A percentile compares a stretch with the other conserved stretches of the same genome.
Conservation (phyloP, 345 rosid species). For the Abelmoschus esculentus region DNA sequence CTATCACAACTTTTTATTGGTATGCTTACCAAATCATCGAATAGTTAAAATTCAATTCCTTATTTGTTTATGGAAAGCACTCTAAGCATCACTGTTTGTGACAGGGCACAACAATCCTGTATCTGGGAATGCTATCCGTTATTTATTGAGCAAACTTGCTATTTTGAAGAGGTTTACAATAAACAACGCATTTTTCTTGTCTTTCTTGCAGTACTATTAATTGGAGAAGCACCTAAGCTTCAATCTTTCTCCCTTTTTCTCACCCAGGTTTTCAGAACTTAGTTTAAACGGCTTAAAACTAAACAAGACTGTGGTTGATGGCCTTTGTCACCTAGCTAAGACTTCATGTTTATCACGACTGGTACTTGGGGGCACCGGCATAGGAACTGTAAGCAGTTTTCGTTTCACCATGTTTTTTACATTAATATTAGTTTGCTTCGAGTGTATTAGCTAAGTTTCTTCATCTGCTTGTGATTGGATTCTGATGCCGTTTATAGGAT, state of each 20-base stretch:
- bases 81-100: slow-evolving; percentile 2
- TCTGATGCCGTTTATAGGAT: slow-evolving; percentile 39
- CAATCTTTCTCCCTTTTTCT: neutral
- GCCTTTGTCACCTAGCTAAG: slow-evolving; percentile 64
- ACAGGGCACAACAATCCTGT: slow-evolving; percentile 66
- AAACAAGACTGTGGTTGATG: slow-evolving; percentile 47
- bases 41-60: slow-evolving; percentile 1
- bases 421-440: neutral
- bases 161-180: slow-evolving; percentile 48
- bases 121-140: slow-evolving; percentile 53
- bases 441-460: no score
- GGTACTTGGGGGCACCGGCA: slow-evolving; percentile 65
- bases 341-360: slow-evolving; percentile 54
- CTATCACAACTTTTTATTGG: slow-evolving; percentile 77
- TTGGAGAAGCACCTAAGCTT: slow-evolving; percentile 1
- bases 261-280: slow-evolving; percentile 66
- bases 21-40: slow-evolving; percentile 19
- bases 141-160: slow-evolving; percentile 56
- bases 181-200: neutral
- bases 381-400: slow-evolving; percentile 59
- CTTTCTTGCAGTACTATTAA: neutral
- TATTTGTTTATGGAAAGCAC: slow-evolving; percentile 8
- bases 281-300: slow-evolving; percentile 74
- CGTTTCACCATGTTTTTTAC: neutral
- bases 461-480: slow-evolving; percentile 6